Conservation (phyloP, 176 grass and related monocot species). For the Aegilops speltoides region DNA sequence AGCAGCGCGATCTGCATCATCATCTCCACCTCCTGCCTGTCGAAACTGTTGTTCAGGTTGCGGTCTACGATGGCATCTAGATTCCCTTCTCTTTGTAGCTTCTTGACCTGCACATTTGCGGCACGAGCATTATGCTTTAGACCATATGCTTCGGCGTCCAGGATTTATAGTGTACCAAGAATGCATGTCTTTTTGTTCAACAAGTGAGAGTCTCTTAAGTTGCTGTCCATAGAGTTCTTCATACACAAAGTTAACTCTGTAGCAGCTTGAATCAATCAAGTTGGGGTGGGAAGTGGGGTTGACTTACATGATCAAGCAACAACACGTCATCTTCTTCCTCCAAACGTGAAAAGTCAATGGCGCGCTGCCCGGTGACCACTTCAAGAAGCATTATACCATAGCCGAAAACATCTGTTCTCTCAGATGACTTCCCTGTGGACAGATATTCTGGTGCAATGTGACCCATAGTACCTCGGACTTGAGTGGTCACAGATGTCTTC, state of each 20-base stretch:
- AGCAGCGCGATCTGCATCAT: slow-evolving; percentile 92
- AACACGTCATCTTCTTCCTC: slow-evolving; percentile 98
- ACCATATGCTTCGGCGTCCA: not conserved
- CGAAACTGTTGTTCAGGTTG: slow-evolving; percentile 58
- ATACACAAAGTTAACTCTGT: too few relatives aligned
- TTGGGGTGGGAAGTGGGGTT: not conserved
- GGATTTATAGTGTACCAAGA: not conserved
- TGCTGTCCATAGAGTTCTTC: too few relatives aligned
- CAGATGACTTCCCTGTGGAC: slow-evolving; percentile 91
- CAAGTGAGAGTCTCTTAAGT: too few relatives aligned
- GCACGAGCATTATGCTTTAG: not conserved
- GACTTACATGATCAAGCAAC: slow-evolving; percentile 92
- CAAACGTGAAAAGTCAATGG: slow-evolving; percentile 91
- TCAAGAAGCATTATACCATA: slow-evolving; percentile 98
- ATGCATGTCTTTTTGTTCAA: too few relatives aligned
- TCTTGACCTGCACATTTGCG: slow-evolving; percentile 70
- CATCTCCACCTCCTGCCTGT: slow-evolving; percentile 75
- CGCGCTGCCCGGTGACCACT: slow-evolving; percentile 87
- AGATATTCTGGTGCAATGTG: slow-evolving; percentile 82
- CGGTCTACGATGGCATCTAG: slow-evolving; percentile 66
- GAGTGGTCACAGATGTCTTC: slow-evolving; percentile 94
- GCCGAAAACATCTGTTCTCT: slow-evolving; percentile 94
- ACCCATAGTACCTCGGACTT: slow-evolving; percentile 97
- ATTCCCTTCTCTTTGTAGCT: slow-evolving; percentile 76
- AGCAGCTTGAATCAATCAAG: too few relatives aligned